These are phyloP conservation scores for Nicotiana knightiana DNA, from an alignment of 257 asterid genomes.

Conservation along the genomic window DNA sequence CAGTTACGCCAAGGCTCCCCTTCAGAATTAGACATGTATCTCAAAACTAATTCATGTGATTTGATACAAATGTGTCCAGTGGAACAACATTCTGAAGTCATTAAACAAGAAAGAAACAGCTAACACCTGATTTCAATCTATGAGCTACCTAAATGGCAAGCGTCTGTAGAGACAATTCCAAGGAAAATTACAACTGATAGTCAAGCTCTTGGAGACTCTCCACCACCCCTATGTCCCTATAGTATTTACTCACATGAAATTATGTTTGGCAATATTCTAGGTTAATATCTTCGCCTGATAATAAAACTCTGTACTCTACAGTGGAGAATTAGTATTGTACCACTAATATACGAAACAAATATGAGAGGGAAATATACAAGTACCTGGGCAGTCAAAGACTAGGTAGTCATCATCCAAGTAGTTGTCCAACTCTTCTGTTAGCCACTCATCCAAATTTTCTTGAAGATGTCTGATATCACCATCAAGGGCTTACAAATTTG, in stretches of 20 bases:
- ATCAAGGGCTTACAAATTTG: conserved; percentile 46
- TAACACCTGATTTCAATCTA: not conserved
- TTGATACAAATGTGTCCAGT: not conserved
- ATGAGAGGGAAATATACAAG: not conserved
- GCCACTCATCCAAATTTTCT: conserved; percentile 92
- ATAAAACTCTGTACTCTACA: too few relatives aligned
- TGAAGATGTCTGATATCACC: conserved; percentile 66
- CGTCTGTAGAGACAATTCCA: not conserved
- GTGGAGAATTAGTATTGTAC: not conserved
- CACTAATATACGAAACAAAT: not conserved
- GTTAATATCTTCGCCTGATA: not conserved
- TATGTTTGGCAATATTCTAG: not conserved
- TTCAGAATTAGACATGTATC: too few relatives aligned
- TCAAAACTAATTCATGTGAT: not conserved
- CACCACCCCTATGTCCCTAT: not conserved
- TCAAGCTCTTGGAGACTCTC: not conserved
- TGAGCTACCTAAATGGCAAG: not conserved
- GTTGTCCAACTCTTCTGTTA: conserved; percentile 84
- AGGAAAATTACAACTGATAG: not conserved
- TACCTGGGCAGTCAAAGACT: conserved; percentile 97
- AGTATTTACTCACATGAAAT: not conserved
- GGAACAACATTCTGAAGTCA: not conserved
- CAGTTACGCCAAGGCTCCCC: too few relatives aligned
- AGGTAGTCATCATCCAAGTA: conserved; percentile 88
- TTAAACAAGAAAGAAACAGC: not conserved